Evolutionary conservation across 805 yeast species (phyloP).

Genomic region (Candida pseudofarinosa): DNA sequence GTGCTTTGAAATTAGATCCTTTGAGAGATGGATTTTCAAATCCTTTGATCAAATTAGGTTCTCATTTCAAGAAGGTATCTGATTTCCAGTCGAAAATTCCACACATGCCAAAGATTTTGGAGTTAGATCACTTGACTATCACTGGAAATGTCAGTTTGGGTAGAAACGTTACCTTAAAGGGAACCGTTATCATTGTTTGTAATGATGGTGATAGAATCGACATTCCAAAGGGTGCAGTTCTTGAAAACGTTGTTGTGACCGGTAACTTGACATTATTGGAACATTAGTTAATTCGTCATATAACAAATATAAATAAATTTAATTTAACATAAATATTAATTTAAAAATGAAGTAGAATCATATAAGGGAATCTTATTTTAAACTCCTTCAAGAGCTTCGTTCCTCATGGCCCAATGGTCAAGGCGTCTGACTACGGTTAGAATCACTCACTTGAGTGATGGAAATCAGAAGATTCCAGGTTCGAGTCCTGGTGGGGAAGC

Average conservation of each 20-base stretch:
- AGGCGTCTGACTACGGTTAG: slow-evolving; percentile 49
- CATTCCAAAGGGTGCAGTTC: slow-evolving; percentile 91
- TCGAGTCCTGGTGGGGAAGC: slow-evolving; percentile 53
- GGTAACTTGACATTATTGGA: slow-evolving; percentile 94
- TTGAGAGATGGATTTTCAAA: slow-evolving; percentile 85
- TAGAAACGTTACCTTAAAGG: slow-evolving; percentile 84
- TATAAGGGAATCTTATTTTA: neutral
- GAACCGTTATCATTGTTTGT: slow-evolving; percentile 96
- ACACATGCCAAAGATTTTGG: slow-evolving; percentile 94
- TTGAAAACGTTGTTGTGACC: slow-evolving; percentile 95
- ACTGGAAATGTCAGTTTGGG: slow-evolving; percentile 96
- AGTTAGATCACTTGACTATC: slow-evolving; percentile 93
- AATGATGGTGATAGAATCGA: slow-evolving; percentile 96
- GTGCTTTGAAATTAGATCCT: slow-evolving; percentile 80
- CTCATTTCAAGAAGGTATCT: slow-evolving; percentile 92
- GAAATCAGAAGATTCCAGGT: slow-evolving; percentile 50
- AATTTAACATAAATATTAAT: too few species aligned
- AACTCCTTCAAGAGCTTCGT: slow-evolving; percentile 31
- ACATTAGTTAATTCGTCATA: slow-evolving; percentile 44
- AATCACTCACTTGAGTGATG: slow-evolving; percentile 43
- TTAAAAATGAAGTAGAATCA: too few species aligned
- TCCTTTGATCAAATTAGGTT: slow-evolving; percentile 93
- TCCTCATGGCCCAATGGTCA: slow-evolving; percentile 53
- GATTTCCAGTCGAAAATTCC: slow-evolving; percentile 87
- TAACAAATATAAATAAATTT: neutral